Base-by-base conservation (phyloP, 2,329 filamentous ascomycete species). In the Ustilaginoidea virens region DNA sequence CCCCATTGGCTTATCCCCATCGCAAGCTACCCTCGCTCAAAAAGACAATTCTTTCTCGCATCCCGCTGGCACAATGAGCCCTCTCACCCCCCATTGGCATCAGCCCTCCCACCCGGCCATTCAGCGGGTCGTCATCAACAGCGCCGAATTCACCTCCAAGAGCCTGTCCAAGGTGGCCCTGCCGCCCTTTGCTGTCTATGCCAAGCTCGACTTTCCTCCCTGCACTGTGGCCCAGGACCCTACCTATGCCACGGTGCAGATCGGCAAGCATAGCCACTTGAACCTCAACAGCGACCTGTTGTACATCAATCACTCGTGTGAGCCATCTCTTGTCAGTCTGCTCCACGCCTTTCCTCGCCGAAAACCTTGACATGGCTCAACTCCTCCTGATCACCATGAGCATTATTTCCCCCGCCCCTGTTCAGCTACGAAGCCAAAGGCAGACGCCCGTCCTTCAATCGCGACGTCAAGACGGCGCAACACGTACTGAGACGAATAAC, bases 231-330 rank as follows among this genome's bases (percentile, higher is more conserved):
- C 65, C 28, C 48, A 56, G 3, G 58, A 62, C 36, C 58, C 69
- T 3, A 74, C 68, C 8, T 78, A 77, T 41, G 68, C 71, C 17
- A 75, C 72, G 2, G 70, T 77, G 16, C 73, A 78, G 51, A 64
- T 63, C 35, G 66, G 60, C 34, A 53, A 53, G 30, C 48, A 66
- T 38, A 53, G 53, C 32, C 73, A 78, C 46, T 50, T 77, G 40
- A 63, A 69, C 41, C 55, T 78, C 24, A 77, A 78, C 54, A 74
- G 66, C 41, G 72, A 77, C 43, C 46, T 78, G 44, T 48, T 78
- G 25, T 78, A 75, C 51, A 70, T 75, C 39, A 78, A 78, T 49
- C 73, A 78, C 52, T 73, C 67, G 4, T 78, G 73, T 50, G 69
- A 73, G 41, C 73, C 73, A 15, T 69, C 67, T 45, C 58, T 78